Conservation (phyloP, 2,329 filamentous ascomycete genomes). For the Nemania sp. region DNA sequence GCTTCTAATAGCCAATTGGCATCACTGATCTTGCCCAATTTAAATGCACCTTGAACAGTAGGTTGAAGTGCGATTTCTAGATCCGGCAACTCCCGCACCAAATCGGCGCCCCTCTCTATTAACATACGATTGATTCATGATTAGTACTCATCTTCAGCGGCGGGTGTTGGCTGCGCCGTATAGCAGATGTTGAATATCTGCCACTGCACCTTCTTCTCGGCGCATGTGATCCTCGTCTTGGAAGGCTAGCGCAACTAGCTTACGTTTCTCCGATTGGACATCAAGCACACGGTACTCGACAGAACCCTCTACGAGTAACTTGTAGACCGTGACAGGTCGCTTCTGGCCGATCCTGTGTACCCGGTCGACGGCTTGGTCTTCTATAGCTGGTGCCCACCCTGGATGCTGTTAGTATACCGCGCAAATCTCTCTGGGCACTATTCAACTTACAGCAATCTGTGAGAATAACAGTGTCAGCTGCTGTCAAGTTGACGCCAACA, state of each 20-base stretch:
- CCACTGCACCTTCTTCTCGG: constrained; percentile 44
- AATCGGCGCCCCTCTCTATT: too few species aligned
- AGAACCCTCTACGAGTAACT: constrained; percentile 77
- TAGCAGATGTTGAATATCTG: constrained; percentile 56
- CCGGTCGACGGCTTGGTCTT: constrained; percentile 87
- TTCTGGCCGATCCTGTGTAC: constrained; percentile 86
- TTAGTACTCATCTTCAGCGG: not conserved
- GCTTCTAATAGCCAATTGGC: too few species aligned
- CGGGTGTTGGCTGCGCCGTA: constrained; percentile 13
- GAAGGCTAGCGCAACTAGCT: constrained; percentile 78
- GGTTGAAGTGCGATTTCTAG: too few species aligned
- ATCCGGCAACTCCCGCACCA: too few species aligned
- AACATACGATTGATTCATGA: not conserved
- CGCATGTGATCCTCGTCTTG: constrained; percentile 66
- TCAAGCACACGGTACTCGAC: constrained; percentile 81
- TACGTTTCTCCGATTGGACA: constrained; percentile 78
- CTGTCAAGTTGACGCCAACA: constrained; percentile 83
- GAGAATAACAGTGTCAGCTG: constrained; percentile 83
- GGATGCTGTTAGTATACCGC: constrained; percentile 19
- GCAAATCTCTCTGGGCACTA: not conserved
- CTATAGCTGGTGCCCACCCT: constrained; percentile 90
- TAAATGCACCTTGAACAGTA: too few species aligned
- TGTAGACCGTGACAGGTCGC: constrained; percentile 75
- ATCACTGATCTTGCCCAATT: too few species aligned
- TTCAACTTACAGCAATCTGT: constrained; percentile 70